Evolutionary conservation across 495 filamentous ascomycete species (phyloP).

Genomic region (Aspergillus taichungensis): DNA sequence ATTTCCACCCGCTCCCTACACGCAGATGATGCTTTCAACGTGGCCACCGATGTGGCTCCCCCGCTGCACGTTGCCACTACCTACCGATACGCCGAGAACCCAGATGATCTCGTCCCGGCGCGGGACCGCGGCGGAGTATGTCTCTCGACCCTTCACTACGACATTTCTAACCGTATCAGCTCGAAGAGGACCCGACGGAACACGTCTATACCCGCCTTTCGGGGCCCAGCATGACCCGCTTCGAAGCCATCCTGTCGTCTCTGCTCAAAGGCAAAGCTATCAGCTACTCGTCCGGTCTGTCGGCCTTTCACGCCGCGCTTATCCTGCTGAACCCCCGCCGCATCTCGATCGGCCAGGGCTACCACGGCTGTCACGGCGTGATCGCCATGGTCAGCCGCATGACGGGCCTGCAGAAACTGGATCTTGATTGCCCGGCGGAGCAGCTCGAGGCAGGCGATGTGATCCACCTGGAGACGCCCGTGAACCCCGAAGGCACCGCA

Average conservation of each 20-base stretch:
- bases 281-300: constrained; percentile 76
- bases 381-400: constrained; percentile 61
- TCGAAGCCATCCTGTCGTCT: constrained; percentile 69
- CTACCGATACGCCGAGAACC: constrained; percentile 69
- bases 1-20: constrained; percentile 70
- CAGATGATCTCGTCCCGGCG: constrained; percentile 46
- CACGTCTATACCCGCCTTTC: constrained; percentile 71
- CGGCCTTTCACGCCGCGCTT: constrained; percentile 77
- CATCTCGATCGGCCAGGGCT: constrained; percentile 71
- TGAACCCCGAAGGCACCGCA: constrained; percentile 82
- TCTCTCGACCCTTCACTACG: background rate
- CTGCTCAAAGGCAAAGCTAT: constrained; percentile 60
- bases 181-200: constrained; percentile 15
- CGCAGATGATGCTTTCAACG: constrained; percentile 71
- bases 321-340: constrained; percentile 67
- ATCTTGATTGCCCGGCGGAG: constrained; percentile 48
- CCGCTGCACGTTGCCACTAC: constrained; percentile 82
- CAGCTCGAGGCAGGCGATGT: constrained; percentile 65
- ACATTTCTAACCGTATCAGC: constrained; percentile 6
- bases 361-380: constrained; percentile 90
- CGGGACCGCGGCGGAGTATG: constrained; percentile 30
- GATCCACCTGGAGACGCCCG: constrained; percentile 83
- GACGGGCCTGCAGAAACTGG: constrained; percentile 56
- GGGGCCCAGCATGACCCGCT: constrained; percentile 68
- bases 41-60: constrained; percentile 68